These are phyloP conservation scores for Coemansia guatemalensis DNA, from an alignment of 192 early-diverging fungal genomes.

Conservation along the genomic window DNA sequence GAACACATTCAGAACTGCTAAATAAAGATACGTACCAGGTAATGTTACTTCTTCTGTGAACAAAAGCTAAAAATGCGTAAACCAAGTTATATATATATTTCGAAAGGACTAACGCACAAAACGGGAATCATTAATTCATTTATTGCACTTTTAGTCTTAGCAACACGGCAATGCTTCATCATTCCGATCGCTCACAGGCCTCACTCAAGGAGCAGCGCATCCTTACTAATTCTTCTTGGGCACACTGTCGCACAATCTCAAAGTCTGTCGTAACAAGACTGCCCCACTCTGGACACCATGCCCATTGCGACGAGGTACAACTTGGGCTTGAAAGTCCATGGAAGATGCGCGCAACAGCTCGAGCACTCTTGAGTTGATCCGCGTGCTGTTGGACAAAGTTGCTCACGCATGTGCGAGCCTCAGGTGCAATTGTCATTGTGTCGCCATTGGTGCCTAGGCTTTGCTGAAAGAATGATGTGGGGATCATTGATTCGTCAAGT, in stretches of 20 bases:
- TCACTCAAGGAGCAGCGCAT: constrained; percentile 16
- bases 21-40: too few species aligned
- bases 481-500: not conserved
- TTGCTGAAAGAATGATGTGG: not conserved
- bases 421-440: not conserved
- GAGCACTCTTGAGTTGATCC: constrained; percentile 24
- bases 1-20: too few species aligned
- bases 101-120: too few species aligned
- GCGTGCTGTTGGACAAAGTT: constrained; percentile 35
- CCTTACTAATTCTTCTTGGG: constrained; percentile 40
- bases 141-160: too few species aligned
- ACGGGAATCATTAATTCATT: too few species aligned
- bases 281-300: constrained; percentile 48
- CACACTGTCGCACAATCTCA: constrained; percentile 32
- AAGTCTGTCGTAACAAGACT: constrained; percentile 39
- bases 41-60: too few species aligned
- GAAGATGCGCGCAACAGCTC: constrained; percentile 41
- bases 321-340: constrained; percentile 46
- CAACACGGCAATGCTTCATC: not conserved
- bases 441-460: not conserved
- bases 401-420: constrained; percentile 11
- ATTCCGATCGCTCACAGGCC: not conserved
- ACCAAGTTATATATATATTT: too few species aligned
- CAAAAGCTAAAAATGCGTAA: too few species aligned
- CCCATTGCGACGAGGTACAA: constrained; percentile 38